phyloP scores from a whole-genome alignment of 345 rosid genomes.

The Eucalyptus regnans region DNA sequence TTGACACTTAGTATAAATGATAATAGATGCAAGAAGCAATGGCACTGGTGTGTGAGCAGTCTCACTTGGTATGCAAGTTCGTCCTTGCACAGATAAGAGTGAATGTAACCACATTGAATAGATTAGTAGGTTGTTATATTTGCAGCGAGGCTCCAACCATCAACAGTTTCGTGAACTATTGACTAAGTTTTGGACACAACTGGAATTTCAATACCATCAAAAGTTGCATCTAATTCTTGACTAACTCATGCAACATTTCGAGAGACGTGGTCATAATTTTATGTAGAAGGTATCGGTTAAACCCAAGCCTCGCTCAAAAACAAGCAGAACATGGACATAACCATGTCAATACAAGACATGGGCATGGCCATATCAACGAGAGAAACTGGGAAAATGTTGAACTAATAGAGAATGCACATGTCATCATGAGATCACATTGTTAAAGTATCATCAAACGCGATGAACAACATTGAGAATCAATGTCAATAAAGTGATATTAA shows the following conservation, averaged over 20 bases:
- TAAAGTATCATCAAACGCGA: fast-evolving
- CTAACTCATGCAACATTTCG: background rate
- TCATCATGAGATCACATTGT: background rate
- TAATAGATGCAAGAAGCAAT: background rate
- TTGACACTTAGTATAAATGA: background rate
- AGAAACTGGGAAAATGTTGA: background rate
- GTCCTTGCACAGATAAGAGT: background rate
- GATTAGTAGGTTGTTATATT: background rate
- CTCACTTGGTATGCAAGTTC: background rate
- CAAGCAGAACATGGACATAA: background rate
- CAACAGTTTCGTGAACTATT: background rate
- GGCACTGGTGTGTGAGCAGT: background rate
- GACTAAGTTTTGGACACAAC: background rate
- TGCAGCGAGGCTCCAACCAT: background rate
- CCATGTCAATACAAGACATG: background rate
- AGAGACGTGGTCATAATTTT: background rate
- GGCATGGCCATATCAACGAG: background rate
- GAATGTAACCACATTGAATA: background rate
- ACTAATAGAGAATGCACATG: fast-evolving
- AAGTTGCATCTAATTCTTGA: background rate
- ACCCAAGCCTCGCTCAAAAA: background rate
- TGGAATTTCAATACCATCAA: background rate
- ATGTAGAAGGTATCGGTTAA: background rate
- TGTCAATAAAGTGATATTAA: background rate
- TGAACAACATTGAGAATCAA: fast-evolving